Conservation (phyloP, 83 land plant genomes). For the Thuja plicata region DNA sequence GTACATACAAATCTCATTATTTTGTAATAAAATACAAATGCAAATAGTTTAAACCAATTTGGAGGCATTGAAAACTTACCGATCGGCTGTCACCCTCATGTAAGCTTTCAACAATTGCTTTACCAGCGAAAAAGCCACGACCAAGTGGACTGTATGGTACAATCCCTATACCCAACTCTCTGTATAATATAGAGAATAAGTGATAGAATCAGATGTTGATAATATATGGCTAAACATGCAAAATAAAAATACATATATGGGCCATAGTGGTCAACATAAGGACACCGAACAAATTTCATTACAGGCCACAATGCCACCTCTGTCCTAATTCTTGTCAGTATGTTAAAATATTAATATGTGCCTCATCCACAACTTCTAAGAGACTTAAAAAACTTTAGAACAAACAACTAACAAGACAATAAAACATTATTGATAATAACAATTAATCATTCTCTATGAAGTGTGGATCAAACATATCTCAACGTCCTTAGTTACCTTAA, state of each 20-base stretch:
- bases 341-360: neutral
- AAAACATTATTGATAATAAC: neutral
- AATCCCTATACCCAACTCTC: constrained; percentile 68
- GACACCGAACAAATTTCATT: neutral
- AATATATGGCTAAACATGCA: neutral
- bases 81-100: constrained; percentile 31
- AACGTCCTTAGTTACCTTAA: neutral
- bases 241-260: neutral
- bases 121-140: constrained; percentile 67
- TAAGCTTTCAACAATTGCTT: constrained; percentile 27
- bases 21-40: neutral
- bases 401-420: neutral
- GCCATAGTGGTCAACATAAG: neutral
- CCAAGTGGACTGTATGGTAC: constrained; percentile 80
- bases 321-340: neutral
- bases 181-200: constrained; percentile 2
- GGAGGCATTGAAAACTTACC: constrained; percentile 13
- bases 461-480: neutral
- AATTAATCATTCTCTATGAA: neutral
- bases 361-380: neutral
- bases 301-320: neutral
- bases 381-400: neutral
- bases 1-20: neutral
- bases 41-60: neutral
- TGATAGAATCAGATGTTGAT: neutral